phyloP scores from a whole-genome alignment of 2,329 filamentous ascomycete species.

The Geosmithia flava region DNA sequence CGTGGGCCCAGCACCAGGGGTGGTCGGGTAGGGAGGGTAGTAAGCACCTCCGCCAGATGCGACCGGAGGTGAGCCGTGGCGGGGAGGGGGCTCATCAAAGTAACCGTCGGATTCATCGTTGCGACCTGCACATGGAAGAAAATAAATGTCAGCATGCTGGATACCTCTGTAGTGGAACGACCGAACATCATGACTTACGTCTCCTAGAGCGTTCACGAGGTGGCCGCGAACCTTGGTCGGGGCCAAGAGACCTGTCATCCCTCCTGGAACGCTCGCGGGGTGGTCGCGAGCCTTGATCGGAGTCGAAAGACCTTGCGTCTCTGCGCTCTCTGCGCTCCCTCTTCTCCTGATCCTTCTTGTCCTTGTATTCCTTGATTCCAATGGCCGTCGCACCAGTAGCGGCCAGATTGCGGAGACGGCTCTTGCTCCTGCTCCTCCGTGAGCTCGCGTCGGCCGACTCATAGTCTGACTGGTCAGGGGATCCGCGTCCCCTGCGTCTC shows the following conservation, averaged over 20 bases:
- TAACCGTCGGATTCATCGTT: constrained; percentile 22
- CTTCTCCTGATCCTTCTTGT: constrained; percentile 24
- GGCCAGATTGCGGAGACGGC: constrained; percentile 40
- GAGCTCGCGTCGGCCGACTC: constrained; percentile 17
- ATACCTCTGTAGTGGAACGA: background rate
- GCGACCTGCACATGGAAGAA: constrained; percentile 14
- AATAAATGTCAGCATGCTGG: background rate
- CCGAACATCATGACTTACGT: background rate
- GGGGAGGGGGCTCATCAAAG: constrained; percentile 18
- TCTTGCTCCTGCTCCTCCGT: constrained; percentile 35
- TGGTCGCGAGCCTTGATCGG: constrained; percentile 2
- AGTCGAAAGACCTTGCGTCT: constrained; percentile 3
- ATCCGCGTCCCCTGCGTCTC: constrained; percentile 23
- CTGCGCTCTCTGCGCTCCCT: constrained; percentile 2
- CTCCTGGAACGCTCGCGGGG: constrained; percentile 6
- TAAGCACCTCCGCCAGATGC: constrained; percentile 36
- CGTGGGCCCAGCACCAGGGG: constrained; percentile 9
- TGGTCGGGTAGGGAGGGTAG: constrained; percentile 28
- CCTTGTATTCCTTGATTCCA: constrained; percentile 47
- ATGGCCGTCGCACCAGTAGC: constrained; percentile 49
- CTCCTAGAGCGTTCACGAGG: constrained; percentile 6
- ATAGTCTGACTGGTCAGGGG: constrained; percentile 17
- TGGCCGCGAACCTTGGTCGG: constrained; percentile 2
- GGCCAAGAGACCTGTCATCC: constrained; percentile 3
- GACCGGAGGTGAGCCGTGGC: constrained; percentile 31